Base-by-base conservation (phyloP, 352 stramenopile species). In the Pythium diclinum region DNA sequence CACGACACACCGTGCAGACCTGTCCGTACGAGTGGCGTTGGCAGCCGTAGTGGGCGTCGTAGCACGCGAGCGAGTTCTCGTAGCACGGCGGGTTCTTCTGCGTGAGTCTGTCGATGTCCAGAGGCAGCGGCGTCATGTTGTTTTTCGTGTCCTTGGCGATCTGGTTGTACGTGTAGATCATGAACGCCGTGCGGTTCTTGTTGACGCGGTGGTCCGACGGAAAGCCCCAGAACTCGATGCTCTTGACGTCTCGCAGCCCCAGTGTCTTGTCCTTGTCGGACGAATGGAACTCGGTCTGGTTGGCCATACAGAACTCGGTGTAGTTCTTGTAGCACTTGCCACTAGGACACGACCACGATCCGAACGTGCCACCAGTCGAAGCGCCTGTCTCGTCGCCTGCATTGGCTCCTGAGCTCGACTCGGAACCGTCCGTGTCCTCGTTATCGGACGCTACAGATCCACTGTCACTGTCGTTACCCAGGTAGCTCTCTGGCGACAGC, bases 221-320 rank as follows among this genome's bases (percentile, higher is more conserved):
- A 30, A 74, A 71, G n/a, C 75, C 33, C 82, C 82, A 91, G 61
- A 89, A 89, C 40, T 76, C 68, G 52, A 89, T 85, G 40, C 63
- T 65, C 14, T 68, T 73, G 44, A 87, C 69, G 38, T 83, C 80
- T 1, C 57, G 69, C n/a, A 87, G 63, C 10, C 78, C 73, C 9
- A 86, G 61, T 9, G 75, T 83, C 38, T 75, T 80, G 67, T 85
- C 75, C 48, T 72, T 69, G 54, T 83, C 77, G 46, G 69, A 76
- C 30, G 78, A 73, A 68, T 85, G 75, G 59, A 87, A 85, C 52
- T 91, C 61, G 51, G 61, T 67, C 30, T 61, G 49, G 61, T 67
- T 69, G n/a, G 58, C 58, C 34, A 21, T 16, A 19, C 58, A 64
- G 38, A 89, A 89, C 14, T 73, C 69, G 44, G 68, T 63, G 60